Evolutionary conservation across 352 stramenopile species (phyloP), one percentile per base, ranked within the genome.

Genomic region (Blastocystis sp.): DNA sequence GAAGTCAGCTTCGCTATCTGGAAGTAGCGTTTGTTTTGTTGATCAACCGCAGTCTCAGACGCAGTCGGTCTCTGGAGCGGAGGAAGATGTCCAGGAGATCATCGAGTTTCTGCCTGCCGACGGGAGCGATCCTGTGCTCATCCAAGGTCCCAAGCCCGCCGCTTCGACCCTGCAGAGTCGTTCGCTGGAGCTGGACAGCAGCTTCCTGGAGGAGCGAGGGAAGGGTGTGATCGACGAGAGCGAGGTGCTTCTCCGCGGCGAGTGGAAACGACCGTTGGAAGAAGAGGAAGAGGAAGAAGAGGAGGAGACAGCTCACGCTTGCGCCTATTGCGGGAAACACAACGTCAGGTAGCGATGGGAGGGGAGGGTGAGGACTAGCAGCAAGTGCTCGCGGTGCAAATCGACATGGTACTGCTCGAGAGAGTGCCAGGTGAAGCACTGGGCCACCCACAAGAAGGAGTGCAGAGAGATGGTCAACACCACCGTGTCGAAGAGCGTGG

Each of bases 191-290:
- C 26, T 84, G 47, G 73, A 84, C 26, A 56, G 62, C 23, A 54
- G 47, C 29, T 84, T 69, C 47, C 53, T 84, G 2, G 73, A 84
- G 26, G 73, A 56, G 20, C 73, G 73, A 23, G 73, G 50, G n/a
- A 56, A 84, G 53, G 73, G 73, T 23, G 50, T 84, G n/a, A 84
- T 84, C 41, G 73, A 84, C 34, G 73, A 84, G n/a, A 84, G 68
- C 41, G 73, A 84, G 55, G 73, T 84, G 50, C 56, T 84, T 15
- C 18, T 84, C 34, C 50, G 73, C 13, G 73, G 73, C 3, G 73
- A 84, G 39, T 84, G 73, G 73, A 84, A 84, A 43, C n/a, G 26
- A 18, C 73, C 73, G 26, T 20, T 55, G 8, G 73, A 84, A 34
- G 73, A 84, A 0, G 73, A 84, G 43, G 53, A 84, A 5, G 73